Conservation (phyloP, 345 rosid genomes). For the Citrus sp. region DNA sequence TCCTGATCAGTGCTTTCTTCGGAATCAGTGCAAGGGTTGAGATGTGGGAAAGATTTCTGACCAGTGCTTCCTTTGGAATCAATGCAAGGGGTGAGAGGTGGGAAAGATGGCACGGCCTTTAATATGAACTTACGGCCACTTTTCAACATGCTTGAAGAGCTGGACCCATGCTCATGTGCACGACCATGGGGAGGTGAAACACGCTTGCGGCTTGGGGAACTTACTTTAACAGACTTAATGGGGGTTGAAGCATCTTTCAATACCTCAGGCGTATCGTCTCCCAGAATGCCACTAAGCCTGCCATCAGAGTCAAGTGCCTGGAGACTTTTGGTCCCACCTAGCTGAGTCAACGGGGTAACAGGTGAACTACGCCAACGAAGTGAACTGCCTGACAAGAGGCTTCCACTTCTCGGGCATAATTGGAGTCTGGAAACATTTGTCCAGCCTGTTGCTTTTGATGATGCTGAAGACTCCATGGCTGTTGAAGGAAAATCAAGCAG, state of each 20-base stretch:
- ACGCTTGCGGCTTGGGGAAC: conserved; percentile 52
- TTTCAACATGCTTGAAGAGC: conserved; percentile 38
- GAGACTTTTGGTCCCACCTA: conserved; percentile 25
- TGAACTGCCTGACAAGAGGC: conserved; percentile 23
- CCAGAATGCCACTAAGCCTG: conserved; percentile 25
- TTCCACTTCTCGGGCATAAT: conserved; percentile 26
- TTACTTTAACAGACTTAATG: conserved; percentile 35
- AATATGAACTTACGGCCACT: conserved; percentile 58
- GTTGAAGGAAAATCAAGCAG: conserved; percentile 19
- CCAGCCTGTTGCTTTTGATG: conserved; percentile 32
- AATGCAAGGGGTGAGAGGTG: conserved; percentile 49
- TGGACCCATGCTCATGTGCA: conserved; percentile 22
- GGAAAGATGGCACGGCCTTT: conserved; percentile 51
- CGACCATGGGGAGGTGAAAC: conserved; percentile 48
- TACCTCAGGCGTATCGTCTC: conserved; percentile 52
- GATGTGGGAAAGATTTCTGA: conserved; percentile 30
- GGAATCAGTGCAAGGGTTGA: conserved; percentile 40
- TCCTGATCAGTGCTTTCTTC: conserved; percentile 15
- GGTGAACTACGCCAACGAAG: conserved; percentile 39
- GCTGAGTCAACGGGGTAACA: conserved; percentile 29
- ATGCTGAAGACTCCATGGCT: conserved; percentile 24
- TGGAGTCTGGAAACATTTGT: conserved; percentile 23
- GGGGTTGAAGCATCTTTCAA: conserved; percentile 38
- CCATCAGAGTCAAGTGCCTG: conserved; percentile 23
- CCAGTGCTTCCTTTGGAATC: conserved; percentile 13